Conservation (phyloP, 768 basidiomycete species). For the Leccinum subgranulosum region DNA sequence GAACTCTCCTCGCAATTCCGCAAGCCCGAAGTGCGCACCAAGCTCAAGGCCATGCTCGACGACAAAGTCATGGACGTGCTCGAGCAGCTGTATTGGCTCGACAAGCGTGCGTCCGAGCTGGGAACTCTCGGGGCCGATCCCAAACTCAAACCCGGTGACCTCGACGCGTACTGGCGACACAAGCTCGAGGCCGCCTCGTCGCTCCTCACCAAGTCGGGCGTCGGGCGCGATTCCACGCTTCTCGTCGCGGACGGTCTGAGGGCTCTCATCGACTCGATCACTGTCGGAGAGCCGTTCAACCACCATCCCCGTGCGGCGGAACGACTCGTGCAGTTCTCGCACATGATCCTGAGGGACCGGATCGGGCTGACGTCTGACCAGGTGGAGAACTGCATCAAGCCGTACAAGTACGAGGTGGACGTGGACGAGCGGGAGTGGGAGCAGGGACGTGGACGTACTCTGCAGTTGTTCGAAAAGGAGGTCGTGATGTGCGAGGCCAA, state of each 20-base stretch:
- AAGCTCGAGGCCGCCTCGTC: conserved; percentile 94
- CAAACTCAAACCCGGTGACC: conserved; percentile 65
- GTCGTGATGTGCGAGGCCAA: conserved; percentile 80
- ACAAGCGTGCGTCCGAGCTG: conserved; percentile 80
- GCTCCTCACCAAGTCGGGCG: conserved; percentile 91
- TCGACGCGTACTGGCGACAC: conserved; percentile 93
- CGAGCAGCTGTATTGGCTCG: conserved; percentile 96
- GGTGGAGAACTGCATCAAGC: conserved; percentile 99
- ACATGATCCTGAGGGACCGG: conserved; percentile 88
- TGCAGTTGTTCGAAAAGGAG: conserved; percentile 84
- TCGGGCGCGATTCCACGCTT: conserved; percentile 90
- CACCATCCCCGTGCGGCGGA: conserved; percentile 88
- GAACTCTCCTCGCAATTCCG: conserved; percentile 82
- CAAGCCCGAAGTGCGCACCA: conserved; percentile 82
- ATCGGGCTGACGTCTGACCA: conserved; percentile 96
- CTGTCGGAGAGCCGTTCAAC: conserved; percentile 84
- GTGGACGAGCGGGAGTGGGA: conserved; percentile 94
- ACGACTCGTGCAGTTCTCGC: conserved; percentile 87
- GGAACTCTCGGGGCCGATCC: conserved; percentile 65
- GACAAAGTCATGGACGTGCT: conserved; percentile 97
- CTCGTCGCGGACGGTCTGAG: conserved; percentile 94
- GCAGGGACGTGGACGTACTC: conserved; percentile 67
- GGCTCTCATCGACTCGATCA: conserved; percentile 85
- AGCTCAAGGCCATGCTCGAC: conserved; percentile 90
- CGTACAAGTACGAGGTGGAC: conserved; percentile 98